Evolutionary conservation across 2,329 filamentous ascomycete genomes (phyloP), one percentile per base, ranked within the genome.

Genomic region (Dactylellina sp.): DNA sequence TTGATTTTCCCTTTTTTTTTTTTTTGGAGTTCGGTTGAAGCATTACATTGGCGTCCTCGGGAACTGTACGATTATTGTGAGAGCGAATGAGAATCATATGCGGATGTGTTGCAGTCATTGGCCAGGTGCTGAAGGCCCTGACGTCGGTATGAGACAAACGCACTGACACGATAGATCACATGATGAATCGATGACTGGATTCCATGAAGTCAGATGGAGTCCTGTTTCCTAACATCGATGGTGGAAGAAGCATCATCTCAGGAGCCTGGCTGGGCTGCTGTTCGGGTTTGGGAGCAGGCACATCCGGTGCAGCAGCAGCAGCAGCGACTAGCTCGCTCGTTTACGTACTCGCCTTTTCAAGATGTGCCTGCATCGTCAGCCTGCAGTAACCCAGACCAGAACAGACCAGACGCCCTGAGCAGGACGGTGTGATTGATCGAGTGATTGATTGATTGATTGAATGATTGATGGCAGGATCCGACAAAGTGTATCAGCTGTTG

Each of bases 81-180:
- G 14, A n/a, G 6, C 4, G 39, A 12, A n/a, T 4, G 4, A 20
- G 11, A 46, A 22, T 9, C 42, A 46, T 9, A 20, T 9, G 16
- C 42, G 18, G 42, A 7, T n/a, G 42, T 14, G 18, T 22, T 61
- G 44, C 57, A 61, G 44, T 24, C 20, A n/a, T n/a, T n/a, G n/a
- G n/a, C n/a, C n/a, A n/a, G n/a, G n/a, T n/a, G n/a, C n/a, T n/a
- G 50, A 55, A 20, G 11, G 11, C 42, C 46, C 59, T 62, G 59
- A 62, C 59, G 59, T 62, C 59, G 59, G 14, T 62, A 62, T 52
- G 59, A 62, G 59, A 62, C 59, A 62, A 50, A n/a, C 39, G 7
- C 37, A 18, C 12, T 18, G 12, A 2, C 6, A 22, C 16, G 37
- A 44, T n/a, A n/a, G 32, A 52, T 62, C 59, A 62, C 59, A 62